Percentiles rank a stretch among this genome's conserved stretches.
phyloP scores from a whole-genome alignment of 257 asterid species.

The Hygrophila difformis region DNA sequence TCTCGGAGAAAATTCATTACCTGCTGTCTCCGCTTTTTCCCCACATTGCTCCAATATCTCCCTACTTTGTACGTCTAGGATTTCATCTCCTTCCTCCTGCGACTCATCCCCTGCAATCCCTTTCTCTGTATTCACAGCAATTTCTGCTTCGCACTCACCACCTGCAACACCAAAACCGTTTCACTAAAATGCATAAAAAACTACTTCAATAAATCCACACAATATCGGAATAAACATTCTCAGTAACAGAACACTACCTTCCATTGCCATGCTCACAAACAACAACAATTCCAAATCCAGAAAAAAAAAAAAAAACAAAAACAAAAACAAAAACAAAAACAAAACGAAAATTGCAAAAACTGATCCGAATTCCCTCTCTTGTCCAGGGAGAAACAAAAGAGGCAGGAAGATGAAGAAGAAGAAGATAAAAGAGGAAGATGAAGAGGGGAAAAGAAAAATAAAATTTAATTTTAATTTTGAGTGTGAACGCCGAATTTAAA shows the following conservation, averaged over 20 bases:
- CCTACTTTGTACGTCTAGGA: neutral
- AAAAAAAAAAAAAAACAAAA: no score
- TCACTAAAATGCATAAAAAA: no score
- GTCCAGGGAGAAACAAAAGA: slow-evolving; percentile 10
- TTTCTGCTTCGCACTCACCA: slow-evolving; percentile 1
- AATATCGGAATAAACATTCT: neutral
- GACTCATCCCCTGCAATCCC: neutral
- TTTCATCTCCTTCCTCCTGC: neutral
- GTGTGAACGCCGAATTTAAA: slow-evolving; percentile 22
- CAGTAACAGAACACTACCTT: slow-evolving; percentile 24
- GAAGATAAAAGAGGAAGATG: slow-evolving; percentile 14
- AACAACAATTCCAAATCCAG: no score
- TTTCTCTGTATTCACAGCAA: neutral
- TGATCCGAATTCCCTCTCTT: slow-evolving; percentile 23
- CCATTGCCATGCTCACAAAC: slow-evolving; percentile 17
- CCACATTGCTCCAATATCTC: neutral
- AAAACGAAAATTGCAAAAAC: neutral
- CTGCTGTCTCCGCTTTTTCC: neutral
- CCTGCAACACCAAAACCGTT: no score
- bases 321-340: no score
- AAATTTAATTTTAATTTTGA: no score
- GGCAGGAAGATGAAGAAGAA: neutral
- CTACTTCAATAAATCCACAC: no score
- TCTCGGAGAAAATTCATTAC: slow-evolving; percentile 46
- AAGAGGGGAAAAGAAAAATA: slow-evolving; percentile 20